Base-by-base conservation (phyloP, 2,329 filamentous ascomycete genomes). In the Diaporthe humulicola region DNA sequence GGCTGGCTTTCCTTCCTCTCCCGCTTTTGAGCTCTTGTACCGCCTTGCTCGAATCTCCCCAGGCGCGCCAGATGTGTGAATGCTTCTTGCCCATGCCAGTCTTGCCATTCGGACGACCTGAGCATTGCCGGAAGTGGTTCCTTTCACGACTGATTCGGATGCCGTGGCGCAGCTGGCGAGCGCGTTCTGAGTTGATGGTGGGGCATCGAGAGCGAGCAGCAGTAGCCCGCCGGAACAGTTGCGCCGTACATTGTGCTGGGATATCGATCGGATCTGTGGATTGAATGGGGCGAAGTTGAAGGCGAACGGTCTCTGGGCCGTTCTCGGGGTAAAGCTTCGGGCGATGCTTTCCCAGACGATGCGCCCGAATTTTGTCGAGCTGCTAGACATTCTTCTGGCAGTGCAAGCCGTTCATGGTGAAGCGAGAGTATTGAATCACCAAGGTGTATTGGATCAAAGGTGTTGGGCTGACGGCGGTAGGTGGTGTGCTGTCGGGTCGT, bases 141-240 rank as follows among this genome's bases (percentile, higher is more conserved):
- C 77, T 22, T 79, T 78, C 25, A 84, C 66, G 30, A 81, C 80
- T 22, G 84, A 83, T 64, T 86, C 85, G 28, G 84, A 82, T 1
- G 82, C 84, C 5, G 82, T 81, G 17, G 83, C 81, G 77, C 85
- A 87, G 71, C 83, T 82, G 25, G 82, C 81, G 25, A 84, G 82
- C n/a, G 85, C 82, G 0, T 84, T 79, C 42, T 82, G 81, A 4
- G 85, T 81, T 12, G 85, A 81, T 4, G 84, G 82, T 4, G 83
- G 79, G 45, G 87, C 84, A 73, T 82, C 82, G 45, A 86, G 78
- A 25, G 88, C 87, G 67, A 90, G 80, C 22, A 91, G 85, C 36
- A 91, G 82, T 48, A 90, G 83, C 8, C 89, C 87, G 33, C 89
- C 87, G 1, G 89, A 90, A 45, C 89, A 89, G 78, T 87, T 88